Conservation (phyloP, 2,329 filamentous ascomycete genomes). For the Bipolaris zeicola region DNA sequence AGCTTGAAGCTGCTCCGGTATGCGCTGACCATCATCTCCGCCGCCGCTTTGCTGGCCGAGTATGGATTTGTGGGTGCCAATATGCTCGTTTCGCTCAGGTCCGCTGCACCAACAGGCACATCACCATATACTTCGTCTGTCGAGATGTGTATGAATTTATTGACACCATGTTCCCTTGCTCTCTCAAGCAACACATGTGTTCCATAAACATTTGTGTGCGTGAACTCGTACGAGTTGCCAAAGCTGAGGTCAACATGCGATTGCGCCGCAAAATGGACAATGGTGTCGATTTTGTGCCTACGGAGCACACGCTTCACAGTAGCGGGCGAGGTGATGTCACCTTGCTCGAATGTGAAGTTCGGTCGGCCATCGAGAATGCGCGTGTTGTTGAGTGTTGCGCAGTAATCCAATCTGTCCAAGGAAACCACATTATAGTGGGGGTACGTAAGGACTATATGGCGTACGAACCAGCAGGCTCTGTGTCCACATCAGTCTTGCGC, state of each 20-base stretch:
- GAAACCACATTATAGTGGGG: conserved; percentile 79
- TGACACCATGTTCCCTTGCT: conserved; percentile 72
- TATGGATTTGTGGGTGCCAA: conserved; percentile 83
- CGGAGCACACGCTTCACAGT: conserved; percentile 74
- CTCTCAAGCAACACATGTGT: conserved; percentile 83
- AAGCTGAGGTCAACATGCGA: conserved; percentile 84
- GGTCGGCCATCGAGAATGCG: conserved; percentile 67
- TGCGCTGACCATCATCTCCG: conserved; percentile 86
- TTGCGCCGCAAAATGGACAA: conserved; percentile 86
- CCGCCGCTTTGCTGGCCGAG: conserved; percentile 78
- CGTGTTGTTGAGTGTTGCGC: conserved; percentile 80
- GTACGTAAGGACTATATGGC: conserved; percentile 77
- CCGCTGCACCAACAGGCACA: conserved; percentile 72
- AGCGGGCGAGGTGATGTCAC: conserved; percentile 73
- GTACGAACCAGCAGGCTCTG: conserved; percentile 82
- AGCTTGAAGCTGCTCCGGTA: conserved; percentile 84
- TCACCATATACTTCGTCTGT: conserved; percentile 89
- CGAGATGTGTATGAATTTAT: conserved; percentile 79
- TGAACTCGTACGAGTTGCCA: conserved; percentile 81
- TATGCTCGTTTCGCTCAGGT: conserved; percentile 73
- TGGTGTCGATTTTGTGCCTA: conserved; percentile 74
- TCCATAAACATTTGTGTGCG: conserved; percentile 79
- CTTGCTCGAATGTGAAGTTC: conserved; percentile 81
- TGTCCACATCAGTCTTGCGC: conserved; percentile 18
- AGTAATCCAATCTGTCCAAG: conserved; percentile 86